Conservation (phyloP, 1,139 yeast species). For the Yamadazyma buinensis region DNA sequence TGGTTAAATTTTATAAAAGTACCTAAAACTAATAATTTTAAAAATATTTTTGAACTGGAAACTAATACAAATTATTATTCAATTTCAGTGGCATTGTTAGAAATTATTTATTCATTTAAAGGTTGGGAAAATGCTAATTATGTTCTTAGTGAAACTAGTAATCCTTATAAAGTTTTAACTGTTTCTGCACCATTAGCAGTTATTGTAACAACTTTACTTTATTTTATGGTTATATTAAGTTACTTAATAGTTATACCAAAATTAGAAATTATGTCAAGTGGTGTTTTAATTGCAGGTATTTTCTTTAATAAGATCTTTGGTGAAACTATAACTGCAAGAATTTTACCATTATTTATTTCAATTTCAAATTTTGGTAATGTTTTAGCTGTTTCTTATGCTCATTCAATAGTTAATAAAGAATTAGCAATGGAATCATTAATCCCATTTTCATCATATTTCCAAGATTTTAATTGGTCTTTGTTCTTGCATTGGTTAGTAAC, state of each 20-base stretch:
- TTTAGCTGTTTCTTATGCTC: conserved; percentile 72
- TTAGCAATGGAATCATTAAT: conserved; percentile 68
- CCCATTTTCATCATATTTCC: conserved; percentile 60
- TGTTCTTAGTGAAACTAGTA: conserved; percentile 37
- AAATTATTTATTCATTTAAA: conserved; percentile 27
- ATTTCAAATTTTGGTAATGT: conserved; percentile 77
- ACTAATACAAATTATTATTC: conserved; percentile 24
- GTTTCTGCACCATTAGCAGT: conserved; percentile 74
- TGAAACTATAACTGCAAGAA: conserved; percentile 51
- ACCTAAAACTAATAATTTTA: conserved; percentile 23
- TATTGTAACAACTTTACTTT: conserved; percentile 53
- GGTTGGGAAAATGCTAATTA: conserved; percentile 45
- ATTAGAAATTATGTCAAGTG: conserved; percentile 55
- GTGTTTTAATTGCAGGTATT: conserved; percentile 69
- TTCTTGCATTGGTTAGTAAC: conserved; percentile 47
- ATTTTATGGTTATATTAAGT: conserved; percentile 66
- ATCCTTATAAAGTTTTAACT: conserved; percentile 66
- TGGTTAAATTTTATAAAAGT: conserved; percentile 24
- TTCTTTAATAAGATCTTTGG: conserved; percentile 77
- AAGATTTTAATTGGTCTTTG: conserved; percentile 45
- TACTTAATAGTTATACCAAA: conserved; percentile 76
- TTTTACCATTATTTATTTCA: conserved; percentile 71
- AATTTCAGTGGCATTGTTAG: conserved; percentile 38
- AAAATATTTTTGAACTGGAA: conserved; percentile 20
- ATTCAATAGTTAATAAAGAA: conserved; percentile 73